Evolutionary conservation across 208 protist genomes (phyloP).

Genomic region (Leishmania turanica): DNA sequence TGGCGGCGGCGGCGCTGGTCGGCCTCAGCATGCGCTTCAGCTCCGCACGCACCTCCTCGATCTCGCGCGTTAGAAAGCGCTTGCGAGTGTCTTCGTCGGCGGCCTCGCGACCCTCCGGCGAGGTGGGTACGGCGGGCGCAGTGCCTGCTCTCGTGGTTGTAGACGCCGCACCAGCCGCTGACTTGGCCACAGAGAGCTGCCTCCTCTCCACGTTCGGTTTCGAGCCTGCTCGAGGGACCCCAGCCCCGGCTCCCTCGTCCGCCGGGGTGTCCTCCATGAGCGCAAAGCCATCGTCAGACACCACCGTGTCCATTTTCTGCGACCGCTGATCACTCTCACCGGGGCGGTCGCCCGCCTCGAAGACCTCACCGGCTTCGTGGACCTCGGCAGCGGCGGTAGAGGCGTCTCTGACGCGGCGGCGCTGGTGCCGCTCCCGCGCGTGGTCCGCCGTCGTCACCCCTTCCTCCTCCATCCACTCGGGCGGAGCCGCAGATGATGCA

Average conservation of each 20-base stretch:
- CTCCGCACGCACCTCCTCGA: conserved; percentile 36
- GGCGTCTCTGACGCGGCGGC: neutral
- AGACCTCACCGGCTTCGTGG: neutral
- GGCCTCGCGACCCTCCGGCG: conserved; percentile 5
- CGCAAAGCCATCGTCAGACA: conserved; percentile 37
- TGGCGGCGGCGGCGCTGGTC: neutral
- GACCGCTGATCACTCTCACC: conserved; percentile 1
- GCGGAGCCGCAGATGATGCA: conserved; percentile 14
- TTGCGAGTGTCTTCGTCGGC: conserved; percentile 29
- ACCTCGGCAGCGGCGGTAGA: neutral
- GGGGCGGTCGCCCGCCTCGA: neutral
- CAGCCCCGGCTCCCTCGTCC: neutral
- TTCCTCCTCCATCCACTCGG: conserved; percentile 30
- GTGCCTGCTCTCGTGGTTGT: neutral
- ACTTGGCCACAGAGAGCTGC: neutral
- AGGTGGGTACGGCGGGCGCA: neutral
- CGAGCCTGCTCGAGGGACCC: neutral
- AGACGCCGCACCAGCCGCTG: neutral
- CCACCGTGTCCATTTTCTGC: conserved; percentile 23
- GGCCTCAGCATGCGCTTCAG: conserved; percentile 42
- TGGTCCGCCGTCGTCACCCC: conserved; percentile 8
- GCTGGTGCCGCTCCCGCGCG: neutral
- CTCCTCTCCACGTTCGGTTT: neutral
- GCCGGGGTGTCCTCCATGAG: conserved; percentile 7
- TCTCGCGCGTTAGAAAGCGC: conserved; percentile 26